These are phyloP conservation scores for Podospora anserina DNA, from an alignment of 495 filamentous ascomycete genomes.

Conservation along the genomic window DNA sequence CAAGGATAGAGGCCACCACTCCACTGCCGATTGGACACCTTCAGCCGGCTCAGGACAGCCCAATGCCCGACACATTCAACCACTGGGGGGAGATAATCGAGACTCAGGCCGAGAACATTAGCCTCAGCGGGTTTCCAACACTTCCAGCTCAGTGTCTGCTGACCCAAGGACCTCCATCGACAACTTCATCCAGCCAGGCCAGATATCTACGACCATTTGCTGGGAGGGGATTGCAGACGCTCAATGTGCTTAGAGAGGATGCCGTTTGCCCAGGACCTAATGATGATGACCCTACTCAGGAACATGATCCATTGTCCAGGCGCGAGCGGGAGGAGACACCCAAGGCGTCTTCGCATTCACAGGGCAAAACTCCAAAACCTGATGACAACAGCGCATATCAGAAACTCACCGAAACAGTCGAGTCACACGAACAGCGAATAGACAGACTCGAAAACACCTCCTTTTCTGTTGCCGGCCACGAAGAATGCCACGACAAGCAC, in stretches of 20 bases:
- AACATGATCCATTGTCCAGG: constrained; percentile 6
- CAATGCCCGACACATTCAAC: constrained; percentile 50
- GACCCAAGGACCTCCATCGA: constrained; percentile 41
- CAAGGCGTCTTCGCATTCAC: constrained; percentile 13
- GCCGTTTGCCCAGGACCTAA: constrained; percentile 24
- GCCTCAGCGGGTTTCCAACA: constrained; percentile 38
- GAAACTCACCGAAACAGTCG: constrained; percentile 41
- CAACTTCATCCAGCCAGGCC: constrained; percentile 43
- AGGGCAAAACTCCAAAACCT: constrained; percentile 7
- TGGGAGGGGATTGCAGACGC: constrained; percentile 47
- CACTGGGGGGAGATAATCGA: constrained; percentile 44
- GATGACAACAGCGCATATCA: constrained; percentile 30
- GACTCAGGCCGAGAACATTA: constrained; percentile 23
- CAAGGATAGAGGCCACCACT: constrained; percentile 20
- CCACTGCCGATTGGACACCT: constrained; percentile 24
- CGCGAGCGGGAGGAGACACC: constrained; percentile 17
- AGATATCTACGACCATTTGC: constrained; percentile 48
- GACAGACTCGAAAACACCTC: constrained; percentile 60
- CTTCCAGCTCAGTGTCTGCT: constrained; percentile 53
- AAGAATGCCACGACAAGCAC: constrained; percentile 58
- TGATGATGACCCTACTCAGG: constrained; percentile 21
- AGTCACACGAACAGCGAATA: constrained; percentile 53
- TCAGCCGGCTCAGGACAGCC: constrained; percentile 30
- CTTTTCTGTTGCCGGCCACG: constrained; percentile 53
- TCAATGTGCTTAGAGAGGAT: constrained; percentile 39